A percentile compares a stretch with the other conserved stretches of the same genome.
Conservation (phyloP, 345 rosid species). For the Geranium brycei region DNA sequence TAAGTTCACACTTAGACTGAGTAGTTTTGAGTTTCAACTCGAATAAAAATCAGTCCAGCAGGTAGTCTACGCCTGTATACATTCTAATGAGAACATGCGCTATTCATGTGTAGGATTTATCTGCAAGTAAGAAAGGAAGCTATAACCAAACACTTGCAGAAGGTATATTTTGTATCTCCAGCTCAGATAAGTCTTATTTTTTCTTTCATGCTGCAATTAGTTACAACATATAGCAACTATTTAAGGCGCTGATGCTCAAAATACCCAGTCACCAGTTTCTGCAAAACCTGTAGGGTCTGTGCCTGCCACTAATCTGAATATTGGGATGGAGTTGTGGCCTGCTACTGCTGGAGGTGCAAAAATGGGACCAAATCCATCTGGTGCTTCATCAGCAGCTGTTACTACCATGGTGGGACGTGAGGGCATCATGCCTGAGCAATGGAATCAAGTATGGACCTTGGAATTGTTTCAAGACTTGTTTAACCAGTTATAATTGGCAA, state of each 20-base stretch:
- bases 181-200: background rate
- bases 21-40: too few species aligned
- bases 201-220: conserved; percentile 3
- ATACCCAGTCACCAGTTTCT: conserved; percentile 35
- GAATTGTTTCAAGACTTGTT: background rate
- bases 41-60: background rate
- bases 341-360: conserved; percentile 49
- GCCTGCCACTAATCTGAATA: conserved; percentile 69
- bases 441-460: conserved; percentile 42
- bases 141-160: conserved; percentile 75
- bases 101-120: conserved; percentile 31
- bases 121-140: conserved; percentile 48
- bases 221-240: conserved; percentile 14
- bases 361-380: conserved; percentile 26
- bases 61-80: background rate
- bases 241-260: conserved; percentile 51
- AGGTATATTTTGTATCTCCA: conserved; percentile 30
- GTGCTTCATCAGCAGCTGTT: conserved; percentile 24
- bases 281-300: conserved; percentile 35
- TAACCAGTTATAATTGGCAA: too few species aligned
- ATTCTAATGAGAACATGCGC: conserved; percentile 2
- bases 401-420: conserved; percentile 13
- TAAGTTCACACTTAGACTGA: too few species aligned
- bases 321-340: conserved; percentile 92
- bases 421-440: conserved; percentile 39